A percentile compares a stretch with the other conserved stretches of the same genome.
Conservation (phyloP, 306 rosid species). For the Pterocarpus santalinus region DNA sequence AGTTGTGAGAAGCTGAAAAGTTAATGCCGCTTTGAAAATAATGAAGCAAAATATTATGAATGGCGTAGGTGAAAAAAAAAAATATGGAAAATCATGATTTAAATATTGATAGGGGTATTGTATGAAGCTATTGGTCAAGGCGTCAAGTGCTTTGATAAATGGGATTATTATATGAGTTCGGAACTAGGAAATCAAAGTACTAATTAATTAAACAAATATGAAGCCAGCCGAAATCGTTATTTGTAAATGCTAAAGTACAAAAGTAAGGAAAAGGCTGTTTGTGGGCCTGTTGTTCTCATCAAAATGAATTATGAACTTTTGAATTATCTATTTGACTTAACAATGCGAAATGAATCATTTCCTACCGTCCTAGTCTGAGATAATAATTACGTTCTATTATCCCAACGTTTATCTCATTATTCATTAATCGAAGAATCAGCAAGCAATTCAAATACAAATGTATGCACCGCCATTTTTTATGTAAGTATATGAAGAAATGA, state of each 20-base stretch:
- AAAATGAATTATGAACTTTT: background rate
- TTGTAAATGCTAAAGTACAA: constrained; percentile 6
- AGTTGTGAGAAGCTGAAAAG: background rate
- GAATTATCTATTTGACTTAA: background rate
- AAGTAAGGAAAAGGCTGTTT: constrained; percentile 1
- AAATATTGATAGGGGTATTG: background rate
- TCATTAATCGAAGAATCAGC: too few relatives aligned
- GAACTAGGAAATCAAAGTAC: background rate
- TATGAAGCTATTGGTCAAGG: too few relatives aligned
- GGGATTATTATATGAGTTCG: constrained; percentile 14
- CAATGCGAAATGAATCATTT: too few relatives aligned
- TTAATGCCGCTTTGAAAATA: background rate
- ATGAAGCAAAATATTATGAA: background rate
- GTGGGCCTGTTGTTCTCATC: background rate
- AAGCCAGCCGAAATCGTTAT: constrained; percentile 1
- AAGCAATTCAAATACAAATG: too few relatives aligned
- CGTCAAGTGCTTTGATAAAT: background rate
- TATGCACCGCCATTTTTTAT: too few relatives aligned
- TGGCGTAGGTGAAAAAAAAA: background rate
- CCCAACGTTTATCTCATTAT: too few relatives aligned
- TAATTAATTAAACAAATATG: background rate
- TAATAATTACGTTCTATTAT: too few relatives aligned
- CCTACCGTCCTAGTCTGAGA: too few relatives aligned
- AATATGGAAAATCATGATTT: background rate
- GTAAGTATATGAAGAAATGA: too few relatives aligned